Base-by-base conservation (phyloP, 202 grass and related monocot genomes). In the Digitaria exilis region DNA sequence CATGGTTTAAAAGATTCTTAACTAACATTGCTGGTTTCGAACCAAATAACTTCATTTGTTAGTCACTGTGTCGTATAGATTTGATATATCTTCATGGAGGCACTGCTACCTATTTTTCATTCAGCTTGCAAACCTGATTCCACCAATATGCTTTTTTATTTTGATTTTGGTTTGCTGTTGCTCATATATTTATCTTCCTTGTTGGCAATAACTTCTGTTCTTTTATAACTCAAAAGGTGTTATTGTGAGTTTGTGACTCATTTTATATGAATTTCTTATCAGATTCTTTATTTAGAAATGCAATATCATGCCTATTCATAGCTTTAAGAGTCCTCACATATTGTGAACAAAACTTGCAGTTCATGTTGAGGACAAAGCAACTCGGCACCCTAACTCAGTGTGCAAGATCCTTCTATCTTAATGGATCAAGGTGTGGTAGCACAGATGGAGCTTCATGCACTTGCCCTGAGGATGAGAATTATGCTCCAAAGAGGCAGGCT, bases 331-430 rank as follows among this genome's bases (percentile, higher is more conserved):
- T 73, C 78, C 29, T 90, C 80, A 86, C 83, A 79, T 16, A 11
- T 11, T 63, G 28, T 72, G 39, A 59, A 61, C 78, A 66, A 25
- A 70, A 66, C 80, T 84, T 87, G 75, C 90, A 95, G 92, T 91
- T 86, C 85, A 98, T 98, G 95, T 90, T 98, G 82, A 89, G 92
- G 77, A 81, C 95, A 85, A 98, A 98, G 87, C 95, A 98, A 87
- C 84, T 98, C 10, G 77, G 92, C 63, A 88, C 88, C 58, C 83
- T 98, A 64, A 87, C 90, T 4, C 95, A 98, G 49, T 94, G 89
- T 87, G 95, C 95, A 54, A 82, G 92, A 59, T 86, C 92, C 39
- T 95, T 98, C 83, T 98, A 98, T 73, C 71, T 98, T 76, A 98
- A 76, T 87, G 95, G 95, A 65, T 82, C 95, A 83, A 87, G 91